Conservation (phyloP, 305 asterid species). For the Solanum chacoense region DNA sequence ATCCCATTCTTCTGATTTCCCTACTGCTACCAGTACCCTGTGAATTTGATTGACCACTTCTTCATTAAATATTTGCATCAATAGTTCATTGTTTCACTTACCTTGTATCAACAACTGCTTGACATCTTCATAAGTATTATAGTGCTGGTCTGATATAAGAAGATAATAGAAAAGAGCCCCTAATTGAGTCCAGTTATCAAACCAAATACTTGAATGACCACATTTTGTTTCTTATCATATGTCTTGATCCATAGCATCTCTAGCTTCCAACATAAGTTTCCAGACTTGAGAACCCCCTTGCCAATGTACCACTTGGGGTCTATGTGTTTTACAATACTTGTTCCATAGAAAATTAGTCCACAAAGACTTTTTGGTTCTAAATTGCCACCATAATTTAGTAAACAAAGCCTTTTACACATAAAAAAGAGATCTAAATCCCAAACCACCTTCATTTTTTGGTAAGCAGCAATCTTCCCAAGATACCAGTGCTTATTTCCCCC, state of each 20-base stretch:
- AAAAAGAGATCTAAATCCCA: background rate
- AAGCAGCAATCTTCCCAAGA: background rate
- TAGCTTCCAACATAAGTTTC: background rate
- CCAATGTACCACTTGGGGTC: background rate
- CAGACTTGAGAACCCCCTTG: background rate
- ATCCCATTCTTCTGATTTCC: background rate
- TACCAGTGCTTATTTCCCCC: background rate
- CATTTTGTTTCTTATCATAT: background rate
- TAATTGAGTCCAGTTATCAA: background rate
- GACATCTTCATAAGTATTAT: background rate
- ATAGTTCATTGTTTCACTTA: background rate
- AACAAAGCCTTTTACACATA: background rate
- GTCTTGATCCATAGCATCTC: background rate
- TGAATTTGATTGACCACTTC: background rate
- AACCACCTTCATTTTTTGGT: background rate
- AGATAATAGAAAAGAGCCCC: background rate
- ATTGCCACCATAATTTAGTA: background rate
- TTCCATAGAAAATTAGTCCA: background rate
- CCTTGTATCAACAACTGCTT: background rate
- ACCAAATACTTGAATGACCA: background rate
- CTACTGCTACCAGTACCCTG: background rate
- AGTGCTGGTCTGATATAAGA: background rate
- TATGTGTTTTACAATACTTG: background rate
- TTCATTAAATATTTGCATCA: background rate
- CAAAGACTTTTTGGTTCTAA: background rate